These are phyloP conservation scores for Aschersonia sp. DNA, from an alignment of 2,329 filamentous ascomycete species.

Conservation along the genomic window DNA sequence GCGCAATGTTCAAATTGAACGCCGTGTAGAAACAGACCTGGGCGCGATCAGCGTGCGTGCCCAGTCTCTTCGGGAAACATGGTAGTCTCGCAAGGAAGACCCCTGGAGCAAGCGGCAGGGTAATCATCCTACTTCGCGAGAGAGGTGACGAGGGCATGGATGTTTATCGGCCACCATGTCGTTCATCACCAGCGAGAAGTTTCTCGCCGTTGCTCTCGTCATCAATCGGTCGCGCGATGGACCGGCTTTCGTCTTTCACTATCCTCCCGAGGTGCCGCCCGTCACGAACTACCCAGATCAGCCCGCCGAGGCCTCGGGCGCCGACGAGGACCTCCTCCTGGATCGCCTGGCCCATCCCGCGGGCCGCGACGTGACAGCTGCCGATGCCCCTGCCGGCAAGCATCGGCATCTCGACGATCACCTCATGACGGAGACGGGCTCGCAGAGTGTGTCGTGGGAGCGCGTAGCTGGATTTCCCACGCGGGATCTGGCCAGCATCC, in stretches of 20 bases:
- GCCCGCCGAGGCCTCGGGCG: conserved; percentile 11
- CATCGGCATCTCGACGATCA: conserved; percentile 40
- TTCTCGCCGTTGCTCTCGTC: conserved; percentile 59
- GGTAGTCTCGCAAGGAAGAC: too few species aligned
- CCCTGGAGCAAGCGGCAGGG: too few species aligned
- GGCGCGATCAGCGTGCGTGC: too few species aligned
- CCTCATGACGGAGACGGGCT: conserved; percentile 37
- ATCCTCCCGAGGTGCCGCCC: conserved; percentile 46
- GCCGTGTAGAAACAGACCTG: too few species aligned
- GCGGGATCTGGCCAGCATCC: conserved; percentile 64
- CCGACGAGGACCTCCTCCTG: conserved; percentile 34
- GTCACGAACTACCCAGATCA: conserved; percentile 17
- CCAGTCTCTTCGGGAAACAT: too few species aligned
- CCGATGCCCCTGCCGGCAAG: conserved; percentile 23
- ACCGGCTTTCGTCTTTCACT: conserved; percentile 74
- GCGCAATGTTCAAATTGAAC: too few species aligned
- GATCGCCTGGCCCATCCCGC: conserved; percentile 28
- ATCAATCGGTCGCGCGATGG: conserved; percentile 63
- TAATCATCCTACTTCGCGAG: too few species aligned
- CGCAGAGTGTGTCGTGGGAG: conserved; percentile 53
- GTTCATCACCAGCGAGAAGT: conserved; percentile 37
- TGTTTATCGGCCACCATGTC: conserved; percentile 25
- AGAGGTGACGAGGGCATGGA: neutral
- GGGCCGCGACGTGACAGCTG: conserved; percentile 16
- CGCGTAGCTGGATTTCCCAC: conserved; percentile 58